Percentiles rank a stretch among this genome's conserved stretches.
These are phyloP conservation scores for Apocynum venetum DNA, from an alignment of 257 asterid genomes.

Conservation along the genomic window DNA sequence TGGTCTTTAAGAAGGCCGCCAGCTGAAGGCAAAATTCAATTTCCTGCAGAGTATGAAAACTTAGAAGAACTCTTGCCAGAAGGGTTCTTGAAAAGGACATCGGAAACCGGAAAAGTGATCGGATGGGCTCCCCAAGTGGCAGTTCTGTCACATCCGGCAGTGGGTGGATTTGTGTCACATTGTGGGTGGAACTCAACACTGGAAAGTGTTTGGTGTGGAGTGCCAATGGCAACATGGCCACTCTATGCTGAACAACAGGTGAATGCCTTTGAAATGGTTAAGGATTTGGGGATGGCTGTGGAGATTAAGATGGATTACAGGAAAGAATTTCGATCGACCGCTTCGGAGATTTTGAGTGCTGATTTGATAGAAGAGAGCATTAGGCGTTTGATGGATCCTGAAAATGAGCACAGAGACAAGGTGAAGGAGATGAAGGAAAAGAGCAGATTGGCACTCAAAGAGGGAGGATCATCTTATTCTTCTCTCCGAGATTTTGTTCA, in stretches of 20 bases:
- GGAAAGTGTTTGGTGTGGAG: slow-evolving; percentile 9
- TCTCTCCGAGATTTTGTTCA: neutral
- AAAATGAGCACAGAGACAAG: neutral
- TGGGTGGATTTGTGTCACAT: slow-evolving; percentile 38
- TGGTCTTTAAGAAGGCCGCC: slow-evolving; percentile 16
- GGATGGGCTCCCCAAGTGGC: slow-evolving; percentile 35
- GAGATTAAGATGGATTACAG: slow-evolving; percentile 4
- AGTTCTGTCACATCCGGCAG: slow-evolving; percentile 27
- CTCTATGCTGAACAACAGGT: slow-evolving; percentile 4
- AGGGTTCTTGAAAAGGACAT: slow-evolving; percentile 29
- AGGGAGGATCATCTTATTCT: slow-evolving; percentile 8
- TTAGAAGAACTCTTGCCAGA: slow-evolving; percentile 26
- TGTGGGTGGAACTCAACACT: slow-evolving; percentile 22
- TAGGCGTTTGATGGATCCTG: neutral
- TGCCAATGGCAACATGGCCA: slow-evolving; percentile 4
- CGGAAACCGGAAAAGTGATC: slow-evolving; percentile 22
- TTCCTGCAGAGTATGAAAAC: slow-evolving; percentile 12
- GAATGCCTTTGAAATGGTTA: neutral
- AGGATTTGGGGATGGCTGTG: slow-evolving; percentile 4
- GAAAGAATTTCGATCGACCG: neutral
- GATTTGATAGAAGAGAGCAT: neutral
- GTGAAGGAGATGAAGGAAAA: slow-evolving; percentile 6
- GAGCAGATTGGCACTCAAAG: neutral
- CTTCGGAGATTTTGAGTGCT: neutral
- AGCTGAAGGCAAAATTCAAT: neutral